Evolutionary conservation across 257 asterid genomes (phyloP), one percentile per base, ranked within the genome.

Genomic region (Knoxia roxburghii): DNA sequence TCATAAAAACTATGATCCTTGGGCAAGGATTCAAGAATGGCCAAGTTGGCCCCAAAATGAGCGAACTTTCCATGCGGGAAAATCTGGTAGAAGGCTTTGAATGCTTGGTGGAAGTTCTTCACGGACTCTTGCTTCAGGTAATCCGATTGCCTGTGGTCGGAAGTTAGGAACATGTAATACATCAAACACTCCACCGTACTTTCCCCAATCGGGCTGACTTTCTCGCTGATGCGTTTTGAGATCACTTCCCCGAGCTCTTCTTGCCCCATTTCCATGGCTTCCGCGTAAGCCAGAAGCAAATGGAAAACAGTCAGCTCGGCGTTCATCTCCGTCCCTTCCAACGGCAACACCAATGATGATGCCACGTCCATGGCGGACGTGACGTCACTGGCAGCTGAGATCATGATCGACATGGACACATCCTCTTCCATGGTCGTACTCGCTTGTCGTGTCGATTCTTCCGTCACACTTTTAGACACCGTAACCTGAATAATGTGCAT

Each of bases 31-130:
- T 81, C 88, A 14, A 87, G 79, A 40, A 87, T 82, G 1, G 84
- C 83, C 2, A 79, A 68, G 61, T 80, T 87, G 9, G 91, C 89
- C 1, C 80, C 64, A 50, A 85, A 78, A 62, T 87, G 91, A 52
- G 95, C 91, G 26, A 85, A 63, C 55, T 73, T 83, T 53, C 91
- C 91, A 56, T 83, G 35, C 6, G 88, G 91, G 71, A 81, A 78
- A 68, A 75, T 70, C 46, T 80, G 78, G 40, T 79, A 75, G 41
- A 82, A 64, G 30, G 78, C 79, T 67, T 62, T 79, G 72, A 81
- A 84, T 17, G 85, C 89, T 45, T 52, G 72, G 10, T 50, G 59
- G 57, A 79, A 79, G 56, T 77, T 82, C 68, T 77, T 82, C 58
- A 39, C 12, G 0, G 78, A 64, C 68, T 84, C 87, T 48, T 76